Evolutionary conservation across 1,284 basidiomycete genomes (phyloP).

Genomic region (Pseudozyma hubeiensis): DNA sequence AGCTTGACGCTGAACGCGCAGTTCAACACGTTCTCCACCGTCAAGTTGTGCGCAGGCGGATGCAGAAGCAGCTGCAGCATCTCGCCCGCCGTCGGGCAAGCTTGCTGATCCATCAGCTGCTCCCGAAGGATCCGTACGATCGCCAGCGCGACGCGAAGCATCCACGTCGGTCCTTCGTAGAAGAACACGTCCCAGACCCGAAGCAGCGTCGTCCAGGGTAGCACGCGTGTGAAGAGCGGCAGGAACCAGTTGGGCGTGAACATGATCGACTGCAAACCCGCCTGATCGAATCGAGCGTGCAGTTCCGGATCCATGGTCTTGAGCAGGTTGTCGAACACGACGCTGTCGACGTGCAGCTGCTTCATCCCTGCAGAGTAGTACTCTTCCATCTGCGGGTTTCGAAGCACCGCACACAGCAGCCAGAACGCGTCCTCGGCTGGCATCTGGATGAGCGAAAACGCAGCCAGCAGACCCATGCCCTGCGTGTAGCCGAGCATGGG

Average conservation of each 20-base stretch:
- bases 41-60: slow-evolving; percentile 70
- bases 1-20: slow-evolving; percentile 77
- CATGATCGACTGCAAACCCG: slow-evolving; percentile 60
- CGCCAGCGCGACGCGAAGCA: slow-evolving; percentile 82
- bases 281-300: slow-evolving; percentile 50
- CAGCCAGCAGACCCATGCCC: slow-evolving; percentile 82
- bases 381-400: slow-evolving; percentile 71
- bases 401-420: slow-evolving; percentile 78
- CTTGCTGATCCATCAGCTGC: slow-evolving; percentile 75
- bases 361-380: slow-evolving; percentile 80
- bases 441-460: slow-evolving; percentile 81
- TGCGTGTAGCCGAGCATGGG: slow-evolving; percentile 69
- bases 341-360: slow-evolving; percentile 83
- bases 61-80: slow-evolving; percentile 73
- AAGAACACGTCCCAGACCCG: slow-evolving; percentile 89
- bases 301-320: slow-evolving; percentile 76
- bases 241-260: slow-evolving; percentile 68
- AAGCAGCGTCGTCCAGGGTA: slow-evolving; percentile 82
- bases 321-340: slow-evolving; percentile 80
- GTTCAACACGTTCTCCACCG: slow-evolving; percentile 73
- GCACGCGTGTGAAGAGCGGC: slow-evolving; percentile 77
- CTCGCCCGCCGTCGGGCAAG: slow-evolving; percentile 71
- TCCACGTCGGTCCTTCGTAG: slow-evolving; percentile 78
- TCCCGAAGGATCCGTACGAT: slow-evolving; percentile 74
- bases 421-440: slow-evolving; percentile 93